These are phyloP conservation scores for Mycena polygramma DNA, from an alignment of 768 basidiomycete species.

Conservation along the genomic window DNA sequence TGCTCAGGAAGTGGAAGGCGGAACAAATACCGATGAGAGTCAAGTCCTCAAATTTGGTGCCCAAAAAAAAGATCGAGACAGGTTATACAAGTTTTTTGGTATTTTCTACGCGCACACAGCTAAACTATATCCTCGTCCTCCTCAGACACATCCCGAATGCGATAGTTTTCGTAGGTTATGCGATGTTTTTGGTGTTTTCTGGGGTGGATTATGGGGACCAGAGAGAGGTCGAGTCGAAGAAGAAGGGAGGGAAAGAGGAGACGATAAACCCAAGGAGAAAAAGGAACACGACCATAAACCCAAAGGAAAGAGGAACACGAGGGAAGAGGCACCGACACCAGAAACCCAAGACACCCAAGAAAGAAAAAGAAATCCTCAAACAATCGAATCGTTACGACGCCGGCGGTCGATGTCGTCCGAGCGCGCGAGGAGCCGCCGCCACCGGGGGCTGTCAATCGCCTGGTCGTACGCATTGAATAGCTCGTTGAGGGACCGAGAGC, in stretches of 20 bases:
- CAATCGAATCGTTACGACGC: conserved; percentile 9
- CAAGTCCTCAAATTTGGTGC: too few species aligned
- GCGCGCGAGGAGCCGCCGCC: conserved; percentile 19
- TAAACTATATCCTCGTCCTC: background rate
- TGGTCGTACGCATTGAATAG: conserved; percentile 19
- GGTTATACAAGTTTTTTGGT: background rate
- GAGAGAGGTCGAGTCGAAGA: background rate
- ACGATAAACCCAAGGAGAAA: too few species aligned
- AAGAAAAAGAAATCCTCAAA: background rate
- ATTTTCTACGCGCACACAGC: background rate
- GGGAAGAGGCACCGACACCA: too few species aligned
- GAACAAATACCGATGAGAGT: too few species aligned
- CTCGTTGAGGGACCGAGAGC: conserved; percentile 26
- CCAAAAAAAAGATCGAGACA: background rate
- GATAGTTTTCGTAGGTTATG: background rate
- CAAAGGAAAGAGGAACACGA: too few species aligned
- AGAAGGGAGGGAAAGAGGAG: background rate
- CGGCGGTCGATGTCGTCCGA: conserved; percentile 13
- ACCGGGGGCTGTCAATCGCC: conserved; percentile 1
- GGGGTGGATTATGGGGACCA: background rate
- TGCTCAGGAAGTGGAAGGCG: too few species aligned
- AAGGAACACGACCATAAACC: too few species aligned
- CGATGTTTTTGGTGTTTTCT: background rate
- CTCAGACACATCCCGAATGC: background rate
- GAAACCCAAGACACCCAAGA: too few species aligned